phyloP scores from a whole-genome alignment of 169 alveolate species.

The Cryptosporidium parvum region DNA sequence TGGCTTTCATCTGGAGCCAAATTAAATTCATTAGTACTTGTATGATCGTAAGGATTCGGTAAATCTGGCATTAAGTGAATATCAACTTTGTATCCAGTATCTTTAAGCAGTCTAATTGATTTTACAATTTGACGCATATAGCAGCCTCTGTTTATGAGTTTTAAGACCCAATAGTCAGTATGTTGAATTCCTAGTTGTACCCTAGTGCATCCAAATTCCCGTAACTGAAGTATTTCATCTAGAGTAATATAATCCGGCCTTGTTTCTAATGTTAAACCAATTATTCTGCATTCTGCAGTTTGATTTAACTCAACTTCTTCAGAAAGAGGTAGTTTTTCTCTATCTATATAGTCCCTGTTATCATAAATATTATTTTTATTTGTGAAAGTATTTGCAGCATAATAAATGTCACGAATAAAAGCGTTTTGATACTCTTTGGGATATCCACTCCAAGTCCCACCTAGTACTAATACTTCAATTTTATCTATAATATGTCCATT shows the following conservation, averaged over 20 bases:
- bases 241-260: constrained; percentile 93
- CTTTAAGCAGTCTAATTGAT: constrained; percentile 91
- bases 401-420: constrained; percentile 92
- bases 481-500: constrained; percentile 94
- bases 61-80: constrained; percentile 95
- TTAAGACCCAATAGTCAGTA: constrained; percentile 87
- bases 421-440: constrained; percentile 90
- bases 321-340: constrained; percentile 77
- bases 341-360: constrained; percentile 39
- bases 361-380: constrained; percentile 72
- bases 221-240: constrained; percentile 85
- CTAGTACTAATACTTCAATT: constrained; percentile 92
- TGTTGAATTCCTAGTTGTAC: constrained; percentile 96
- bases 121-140: constrained; percentile 84
- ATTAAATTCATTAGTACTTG: constrained; percentile 1
- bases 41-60: constrained; percentile 84
- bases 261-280: constrained; percentile 90
- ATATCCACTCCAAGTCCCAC: constrained; percentile 96
- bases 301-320: constrained; percentile 84
- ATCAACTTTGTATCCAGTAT: constrained; percentile 93
- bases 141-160: constrained; percentile 85
- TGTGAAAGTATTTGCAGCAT: constrained; percentile 92
- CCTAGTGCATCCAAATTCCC: constrained; percentile 92
- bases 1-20: background rate
- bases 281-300: constrained; percentile 80